A percentile compares a stretch with the other conserved stretches of the same genome.
Conservation (phyloP, 2,329 filamentous ascomycete species). For the Cyanodermella asteris region DNA sequence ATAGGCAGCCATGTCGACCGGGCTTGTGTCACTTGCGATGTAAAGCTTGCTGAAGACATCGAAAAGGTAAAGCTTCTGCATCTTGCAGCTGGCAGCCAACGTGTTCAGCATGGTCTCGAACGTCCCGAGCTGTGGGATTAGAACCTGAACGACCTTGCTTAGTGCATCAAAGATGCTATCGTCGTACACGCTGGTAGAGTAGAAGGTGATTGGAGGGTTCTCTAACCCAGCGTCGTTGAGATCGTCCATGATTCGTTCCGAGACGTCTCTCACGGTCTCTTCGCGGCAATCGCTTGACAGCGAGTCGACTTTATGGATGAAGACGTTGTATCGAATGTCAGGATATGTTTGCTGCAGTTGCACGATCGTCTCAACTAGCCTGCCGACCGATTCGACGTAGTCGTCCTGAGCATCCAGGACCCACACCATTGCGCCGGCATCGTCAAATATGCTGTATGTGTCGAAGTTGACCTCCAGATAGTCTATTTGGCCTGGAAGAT, state of each 20-base stretch:
- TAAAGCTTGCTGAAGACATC: slow-evolving; percentile 97
- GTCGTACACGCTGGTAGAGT: slow-evolving; percentile 95
- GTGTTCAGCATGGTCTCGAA: slow-evolving; percentile 88
- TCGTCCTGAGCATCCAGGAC: slow-evolving; percentile 97
- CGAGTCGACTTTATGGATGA: slow-evolving; percentile 98
- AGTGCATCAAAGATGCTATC: slow-evolving; percentile 97
- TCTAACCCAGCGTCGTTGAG: slow-evolving; percentile 82
- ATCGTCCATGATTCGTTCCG: slow-evolving; percentile 89
- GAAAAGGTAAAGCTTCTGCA: slow-evolving; percentile 96
- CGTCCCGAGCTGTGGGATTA: slow-evolving; percentile 80
- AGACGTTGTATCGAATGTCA: slow-evolving; percentile 90
- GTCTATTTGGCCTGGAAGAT: slow-evolving; percentile 87
- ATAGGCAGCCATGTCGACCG: slow-evolving; percentile 86
- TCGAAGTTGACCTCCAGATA: slow-evolving; percentile 80
- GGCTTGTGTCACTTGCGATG: slow-evolving; percentile 84
- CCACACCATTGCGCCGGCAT: slow-evolving; percentile 89
- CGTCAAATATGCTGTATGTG: slow-evolving; percentile 80
- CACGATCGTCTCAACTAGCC: slow-evolving; percentile 72
- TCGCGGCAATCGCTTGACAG: slow-evolving; percentile 89
- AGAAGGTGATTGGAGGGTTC: slow-evolving; percentile 82
- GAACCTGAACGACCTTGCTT: slow-evolving; percentile 92
- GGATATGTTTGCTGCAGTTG: slow-evolving; percentile 76
- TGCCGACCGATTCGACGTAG: slow-evolving; percentile 74
- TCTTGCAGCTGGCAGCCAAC: slow-evolving; percentile 76
- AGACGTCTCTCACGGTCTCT: slow-evolving; percentile 90